A percentile compares a stretch with the other conserved stretches of the same genome.
These are phyloP conservation scores for Aspergillus quadricinctus DNA, from an alignment of 2,329 filamentous ascomycete species.

Conservation along the genomic window DNA sequence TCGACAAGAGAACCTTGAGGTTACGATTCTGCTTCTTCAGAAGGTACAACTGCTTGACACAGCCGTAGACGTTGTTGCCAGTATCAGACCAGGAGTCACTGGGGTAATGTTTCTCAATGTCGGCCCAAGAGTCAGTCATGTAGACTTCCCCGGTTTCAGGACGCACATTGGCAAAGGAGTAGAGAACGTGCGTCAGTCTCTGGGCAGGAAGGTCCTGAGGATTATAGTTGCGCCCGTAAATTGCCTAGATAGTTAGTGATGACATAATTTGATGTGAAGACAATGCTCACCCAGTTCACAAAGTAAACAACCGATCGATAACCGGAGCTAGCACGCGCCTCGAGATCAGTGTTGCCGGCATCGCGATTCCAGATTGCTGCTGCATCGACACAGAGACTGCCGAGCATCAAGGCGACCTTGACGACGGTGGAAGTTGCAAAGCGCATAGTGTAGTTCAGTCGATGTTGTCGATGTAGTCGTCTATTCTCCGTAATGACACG, in stretches of 20 bases:
- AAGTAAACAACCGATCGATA: conserved; percentile 38
- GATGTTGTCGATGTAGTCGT: neutral
- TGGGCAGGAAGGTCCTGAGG: conserved; percentile 77
- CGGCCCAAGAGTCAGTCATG: conserved; percentile 65
- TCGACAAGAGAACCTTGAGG: conserved; percentile 74
- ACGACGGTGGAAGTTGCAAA: neutral
- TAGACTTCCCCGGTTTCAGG: conserved; percentile 70
- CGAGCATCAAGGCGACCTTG: neutral
- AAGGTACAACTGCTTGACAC: conserved; percentile 69
- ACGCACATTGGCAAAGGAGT: conserved; percentile 83
- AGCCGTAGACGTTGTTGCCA: conserved; percentile 72
- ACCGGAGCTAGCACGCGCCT: neutral
- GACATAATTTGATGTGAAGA: neutral
- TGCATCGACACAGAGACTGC: neutral
- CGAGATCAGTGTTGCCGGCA: neutral
- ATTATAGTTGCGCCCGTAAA: conserved; percentile 80
- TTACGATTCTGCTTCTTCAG: conserved; percentile 73
- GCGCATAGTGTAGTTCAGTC: neutral
- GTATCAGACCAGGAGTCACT: conserved; percentile 62
- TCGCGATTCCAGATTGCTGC: neutral
- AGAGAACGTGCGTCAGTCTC: conserved; percentile 83
- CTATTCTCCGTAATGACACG: neutral
- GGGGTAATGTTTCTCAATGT: conserved; percentile 64
- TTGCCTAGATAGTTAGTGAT: conserved; percentile 51
- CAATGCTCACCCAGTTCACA: conserved; percentile 40